Conservation (phyloP, 2,329 filamentous ascomycete genomes). For the Arachnomyces sp. region DNA sequence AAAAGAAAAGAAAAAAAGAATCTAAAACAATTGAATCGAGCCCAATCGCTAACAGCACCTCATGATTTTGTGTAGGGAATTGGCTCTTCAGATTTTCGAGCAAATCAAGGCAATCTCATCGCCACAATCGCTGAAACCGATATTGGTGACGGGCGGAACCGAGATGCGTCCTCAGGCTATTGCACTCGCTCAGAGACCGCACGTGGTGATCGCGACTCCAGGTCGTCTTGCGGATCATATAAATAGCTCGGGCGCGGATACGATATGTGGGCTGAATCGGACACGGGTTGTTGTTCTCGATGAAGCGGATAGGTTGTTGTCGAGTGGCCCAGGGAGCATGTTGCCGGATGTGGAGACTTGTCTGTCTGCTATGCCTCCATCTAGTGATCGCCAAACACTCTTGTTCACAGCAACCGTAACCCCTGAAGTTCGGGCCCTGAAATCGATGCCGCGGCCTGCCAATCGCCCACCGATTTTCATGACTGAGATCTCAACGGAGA, state of each 20-base stretch:
- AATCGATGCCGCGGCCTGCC: conserved; percentile 61
- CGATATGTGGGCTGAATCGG: conserved; percentile 68
- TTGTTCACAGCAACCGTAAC: conserved; percentile 96
- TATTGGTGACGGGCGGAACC: conserved; percentile 83
- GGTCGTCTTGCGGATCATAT: conserved; percentile 92
- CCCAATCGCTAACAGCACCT: neutral
- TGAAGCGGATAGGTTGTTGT: conserved; percentile 84
- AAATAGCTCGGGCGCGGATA: conserved; percentile 82
- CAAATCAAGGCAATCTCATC: conserved; percentile 90
- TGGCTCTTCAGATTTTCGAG: conserved; percentile 92
- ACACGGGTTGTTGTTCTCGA: conserved; percentile 85
- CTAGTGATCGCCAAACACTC: conserved; percentile 75
- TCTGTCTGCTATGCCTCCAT: conserved; percentile 68
- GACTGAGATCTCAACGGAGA: conserved; percentile 67
- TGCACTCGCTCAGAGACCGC: conserved; percentile 69
- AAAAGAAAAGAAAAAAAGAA: neutral
- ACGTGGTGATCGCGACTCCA: conserved; percentile 90
- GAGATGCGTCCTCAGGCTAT: conserved; percentile 91
- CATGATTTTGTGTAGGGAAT: conserved; percentile 51
- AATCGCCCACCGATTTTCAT: conserved; percentile 73
- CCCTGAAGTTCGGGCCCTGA: conserved; percentile 78
- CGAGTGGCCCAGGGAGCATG: conserved; percentile 72
- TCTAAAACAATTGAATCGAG: neutral
- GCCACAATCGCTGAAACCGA: conserved; percentile 74
- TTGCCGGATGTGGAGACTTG: conserved; percentile 89